A percentile compares a stretch with the other conserved stretches of the same genome.
phyloP scores from a whole-genome alignment of 805 yeast species.

The Metschnikowia similis region DNA sequence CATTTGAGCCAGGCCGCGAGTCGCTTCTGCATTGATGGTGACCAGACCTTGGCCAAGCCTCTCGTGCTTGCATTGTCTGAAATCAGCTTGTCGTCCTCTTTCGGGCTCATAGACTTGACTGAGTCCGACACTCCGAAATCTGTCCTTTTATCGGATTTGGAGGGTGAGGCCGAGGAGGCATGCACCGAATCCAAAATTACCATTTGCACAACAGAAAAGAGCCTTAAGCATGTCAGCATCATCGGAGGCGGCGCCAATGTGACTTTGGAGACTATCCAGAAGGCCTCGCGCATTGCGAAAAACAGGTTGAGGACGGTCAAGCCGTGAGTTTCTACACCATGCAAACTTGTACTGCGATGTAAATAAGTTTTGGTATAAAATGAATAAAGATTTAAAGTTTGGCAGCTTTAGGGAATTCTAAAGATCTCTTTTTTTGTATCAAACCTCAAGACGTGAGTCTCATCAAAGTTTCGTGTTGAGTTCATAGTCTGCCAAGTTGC shows the following conservation, averaged over 20 bases:
- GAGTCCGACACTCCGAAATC: conserved; percentile 16
- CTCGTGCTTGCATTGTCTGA: conserved; percentile 37
- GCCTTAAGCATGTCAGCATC: conserved; percentile 42
- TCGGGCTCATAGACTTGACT: conserved; percentile 50
- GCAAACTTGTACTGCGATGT: neutral
- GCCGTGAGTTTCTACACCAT: neutral
- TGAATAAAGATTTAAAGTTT: too few relatives aligned
- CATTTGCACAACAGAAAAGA: conserved; percentile 33
- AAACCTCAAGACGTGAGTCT: too few relatives aligned
- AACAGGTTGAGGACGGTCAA: conserved; percentile 35
- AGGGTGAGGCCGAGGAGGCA: conserved; percentile 79
- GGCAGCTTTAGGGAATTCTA: too few relatives aligned
- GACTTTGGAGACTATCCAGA: conserved; percentile 43
- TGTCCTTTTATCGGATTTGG: conserved; percentile 65
- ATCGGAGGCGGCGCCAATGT: conserved; percentile 48
- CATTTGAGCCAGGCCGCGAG: conserved; percentile 36
- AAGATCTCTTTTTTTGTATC: neutral
- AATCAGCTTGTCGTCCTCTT: conserved; percentile 47
- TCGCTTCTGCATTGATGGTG: conserved; percentile 51
- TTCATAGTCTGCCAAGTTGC: neutral
- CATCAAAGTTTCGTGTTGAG: too few relatives aligned
- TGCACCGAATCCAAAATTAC: conserved; percentile 52
- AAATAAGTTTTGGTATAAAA: too few relatives aligned
- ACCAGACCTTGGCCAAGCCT: conserved; percentile 22
- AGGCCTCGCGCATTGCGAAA: conserved; percentile 46